Evolutionary conservation across 257 asterid genomes (phyloP).

Genomic region (Capsicum pubescens): DNA sequence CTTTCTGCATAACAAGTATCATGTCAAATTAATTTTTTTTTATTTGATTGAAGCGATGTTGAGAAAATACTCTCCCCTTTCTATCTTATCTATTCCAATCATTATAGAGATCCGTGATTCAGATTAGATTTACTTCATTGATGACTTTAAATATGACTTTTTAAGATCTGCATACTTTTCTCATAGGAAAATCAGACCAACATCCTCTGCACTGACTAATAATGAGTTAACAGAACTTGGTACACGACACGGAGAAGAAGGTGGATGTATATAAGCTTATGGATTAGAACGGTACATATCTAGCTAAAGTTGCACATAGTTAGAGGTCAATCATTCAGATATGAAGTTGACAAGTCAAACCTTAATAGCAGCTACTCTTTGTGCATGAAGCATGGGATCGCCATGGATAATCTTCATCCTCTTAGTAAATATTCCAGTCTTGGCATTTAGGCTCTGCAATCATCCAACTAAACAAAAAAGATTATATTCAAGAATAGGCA

Average conservation of each 20-base stretch:
- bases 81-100: not conserved
- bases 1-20: constrained; percentile 50
- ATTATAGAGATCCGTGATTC: not conserved
- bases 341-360: constrained; percentile 39
- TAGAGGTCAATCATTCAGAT: not conserved
- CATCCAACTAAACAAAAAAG: constrained; percentile 83
- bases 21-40: not conserved
- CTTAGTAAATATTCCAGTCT: constrained; percentile 84
- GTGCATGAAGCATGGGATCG: constrained; percentile 85
- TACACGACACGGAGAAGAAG: not conserved
- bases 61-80: not conserved
- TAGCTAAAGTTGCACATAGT: not conserved
- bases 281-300: not conserved
- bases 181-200: not conserved
- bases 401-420: constrained; percentile 92
- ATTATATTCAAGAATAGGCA: constrained; percentile 51
- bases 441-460: constrained; percentile 98
- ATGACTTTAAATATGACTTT: not conserved
- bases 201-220: not conserved
- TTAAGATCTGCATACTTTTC: not conserved
- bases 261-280: not conserved
- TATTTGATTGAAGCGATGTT: not conserved
- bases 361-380: constrained; percentile 96
- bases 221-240: not conserved
- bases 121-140: not conserved